A percentile compares a stretch with the other conserved stretches of the same genome.
phyloP scores from a whole-genome alignment of 2,329 filamentous ascomycete genomes.

The Colletotrichum navitas region DNA sequence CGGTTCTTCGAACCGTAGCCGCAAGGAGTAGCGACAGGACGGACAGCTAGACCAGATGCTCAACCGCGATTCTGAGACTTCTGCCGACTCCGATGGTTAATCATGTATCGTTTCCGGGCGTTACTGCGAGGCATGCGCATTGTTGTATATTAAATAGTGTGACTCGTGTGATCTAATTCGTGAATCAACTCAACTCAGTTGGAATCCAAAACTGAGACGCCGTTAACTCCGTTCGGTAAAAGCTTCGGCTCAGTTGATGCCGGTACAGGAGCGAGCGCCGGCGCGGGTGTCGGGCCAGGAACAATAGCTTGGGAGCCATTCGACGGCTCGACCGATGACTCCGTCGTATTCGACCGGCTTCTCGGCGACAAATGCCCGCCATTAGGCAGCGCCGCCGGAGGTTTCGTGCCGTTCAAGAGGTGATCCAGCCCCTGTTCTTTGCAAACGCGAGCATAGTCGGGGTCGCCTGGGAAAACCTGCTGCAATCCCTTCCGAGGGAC shows the following conservation, averaged over 20 bases:
- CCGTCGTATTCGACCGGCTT: conserved; percentile 49
- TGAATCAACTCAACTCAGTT: conserved; percentile 29
- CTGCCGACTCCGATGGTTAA: conserved; percentile 7
- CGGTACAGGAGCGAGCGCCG: neutral
- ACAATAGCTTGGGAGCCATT: conserved; percentile 25
- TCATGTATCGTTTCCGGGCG: conserved; percentile 10
- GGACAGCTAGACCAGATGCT: conserved; percentile 9
- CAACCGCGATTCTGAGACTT: neutral
- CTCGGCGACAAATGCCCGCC: conserved; percentile 62
- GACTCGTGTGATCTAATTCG: conserved; percentile 35
- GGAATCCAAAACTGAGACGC: conserved; percentile 31
- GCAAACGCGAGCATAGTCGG: conserved; percentile 68
- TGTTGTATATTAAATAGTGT: conserved; percentile 33
- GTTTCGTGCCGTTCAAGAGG: conserved; percentile 61
- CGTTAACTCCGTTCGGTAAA: conserved; percentile 36
- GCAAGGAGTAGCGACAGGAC: conserved; percentile 4
- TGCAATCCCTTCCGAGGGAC: conserved; percentile 68
- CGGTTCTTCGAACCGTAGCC: conserved; percentile 5
- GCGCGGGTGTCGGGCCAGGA: conserved; percentile 6
- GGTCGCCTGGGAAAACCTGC: conserved; percentile 66
- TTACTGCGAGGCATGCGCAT: conserved; percentile 25
- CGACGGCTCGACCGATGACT: conserved; percentile 26
- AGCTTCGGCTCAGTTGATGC: conserved; percentile 16
- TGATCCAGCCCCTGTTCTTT: conserved; percentile 69
- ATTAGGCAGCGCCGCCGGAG: conserved; percentile 59